Base-by-base conservation (phyloP, 75 land plant species). In the Selaginella tamariscina region DNA sequence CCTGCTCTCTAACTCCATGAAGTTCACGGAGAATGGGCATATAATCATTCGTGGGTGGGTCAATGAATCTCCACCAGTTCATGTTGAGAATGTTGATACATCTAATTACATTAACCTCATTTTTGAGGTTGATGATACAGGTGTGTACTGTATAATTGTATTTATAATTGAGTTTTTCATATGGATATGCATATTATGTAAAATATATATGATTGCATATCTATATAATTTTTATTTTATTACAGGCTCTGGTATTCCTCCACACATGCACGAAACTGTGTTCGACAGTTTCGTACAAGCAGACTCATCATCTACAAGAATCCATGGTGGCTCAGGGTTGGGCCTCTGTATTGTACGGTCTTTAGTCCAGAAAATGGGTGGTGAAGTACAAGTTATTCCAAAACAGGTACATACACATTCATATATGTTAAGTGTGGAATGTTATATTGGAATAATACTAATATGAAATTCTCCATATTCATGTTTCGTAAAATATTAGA, bases 281-380 rank as follows among this genome's bases (percentile, higher is more conserved):
- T 88, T 88, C 78, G 93, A 88, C 65, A 84, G 86, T 60, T 88
- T 88, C 69, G 93, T 84, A 65, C 93, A 88, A 78, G 93, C 83
- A 30, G 93, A 88, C 60, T 79, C 89, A 27, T 86, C 89, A 33
- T 85, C 93, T 27, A 88, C 93, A 1, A 70, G 93, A 68, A 81
- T 70, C 83, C 82, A 88, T 78, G 92, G 92, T 62, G 92, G 92
- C 27, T 85, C 92, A 59, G 92, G 92, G n/a, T 80, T 88, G 70
- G 92, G 92, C 26, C 77, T 88, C 27, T 83, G 84, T 72, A 88
- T 88, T 66, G 92, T 88, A 21, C 75, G 86, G 24, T 81, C 86
- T 26, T 63, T 88, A 83, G 88, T 88, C 23, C 75, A 76, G 32
- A 77, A 88, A 71, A 88, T 88, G 91, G 85, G 82, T 55, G 91